Base-by-base conservation (phyloP, 208 protist species). In the Borovskyia barvae region DNA sequence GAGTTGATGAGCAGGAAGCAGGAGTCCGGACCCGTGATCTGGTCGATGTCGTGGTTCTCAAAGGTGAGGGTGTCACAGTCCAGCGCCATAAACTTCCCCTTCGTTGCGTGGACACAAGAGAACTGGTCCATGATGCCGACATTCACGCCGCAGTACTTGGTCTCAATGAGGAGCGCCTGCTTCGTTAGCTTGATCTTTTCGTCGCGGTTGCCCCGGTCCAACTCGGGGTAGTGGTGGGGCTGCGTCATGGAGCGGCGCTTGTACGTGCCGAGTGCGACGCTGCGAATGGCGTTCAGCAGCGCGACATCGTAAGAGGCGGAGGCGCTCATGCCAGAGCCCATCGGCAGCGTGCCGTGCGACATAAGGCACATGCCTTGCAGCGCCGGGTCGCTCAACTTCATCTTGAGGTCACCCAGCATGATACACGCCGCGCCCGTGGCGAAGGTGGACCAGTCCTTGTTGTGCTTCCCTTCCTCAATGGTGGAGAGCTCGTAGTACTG, bases 111-210 rank as follows among this genome's bases (percentile, higher is more conserved):
- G 42, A 81, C 80, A 9, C 77, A 78, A 41, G 82, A 73, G 58
- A 90, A 85, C 73, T 96, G 87, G 60, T 94, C 87, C 85, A 94
- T 92, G 72, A 94, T 94, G 50, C 85, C 88, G 46, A 90, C 88
- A 11, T 90, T 90, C 29, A 94, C 75, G 22, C 77, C 69, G 57
- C 76, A 81, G 63, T 77, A 93, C 54, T 80, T 72, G 50, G 78
- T 79, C 62, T 94, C 86, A 41, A 82, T 82, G 15, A 66, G 51
- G 30, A 84, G 84, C n/a, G 76, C 83, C 55, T 79, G 68, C 60
- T 85, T 82, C 32, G 77, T 68, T 28, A 78, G 37, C 46, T 17
- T 56, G 45, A 82, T 77, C 42, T 64, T 62, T 20, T 80, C 80
- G 28, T 77, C 66, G 47, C 66, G 67, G 48, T 32, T 64, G 29